Conservation (phyloP, 495 filamentous ascomycete species). For the Trypethelium eluteriae region DNA sequence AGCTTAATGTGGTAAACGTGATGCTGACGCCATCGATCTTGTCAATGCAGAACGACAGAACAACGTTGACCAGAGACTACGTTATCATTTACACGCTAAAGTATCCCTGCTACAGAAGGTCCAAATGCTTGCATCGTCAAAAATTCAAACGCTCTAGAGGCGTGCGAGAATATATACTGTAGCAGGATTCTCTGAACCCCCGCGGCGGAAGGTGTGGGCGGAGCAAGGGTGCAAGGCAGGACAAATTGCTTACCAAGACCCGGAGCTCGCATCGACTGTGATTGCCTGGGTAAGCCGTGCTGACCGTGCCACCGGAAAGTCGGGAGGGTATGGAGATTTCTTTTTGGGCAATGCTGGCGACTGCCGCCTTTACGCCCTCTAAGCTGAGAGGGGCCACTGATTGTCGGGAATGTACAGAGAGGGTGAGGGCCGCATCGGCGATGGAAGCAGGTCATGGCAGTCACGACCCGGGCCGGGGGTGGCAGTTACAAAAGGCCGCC, state of each 20-base stretch:
- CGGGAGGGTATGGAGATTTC: background rate
- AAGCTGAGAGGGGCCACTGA: too few species aligned
- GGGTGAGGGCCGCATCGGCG: background rate
- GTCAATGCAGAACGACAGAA: background rate
- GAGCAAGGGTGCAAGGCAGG: background rate
- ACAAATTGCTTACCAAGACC: too few species aligned
- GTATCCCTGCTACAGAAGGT: too few species aligned
- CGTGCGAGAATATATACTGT: too few species aligned
- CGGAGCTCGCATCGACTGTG: background rate
- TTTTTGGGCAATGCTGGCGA: too few species aligned
- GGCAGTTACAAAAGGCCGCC: slow-evolving; percentile 4
- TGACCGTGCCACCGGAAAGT: slow-evolving; percentile 8
- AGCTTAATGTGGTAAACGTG: background rate
- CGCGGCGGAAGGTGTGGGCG: background rate
- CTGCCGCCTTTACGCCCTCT: too few species aligned
- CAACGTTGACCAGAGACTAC: background rate
- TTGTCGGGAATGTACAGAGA: too few species aligned
- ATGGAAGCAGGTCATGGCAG: background rate
- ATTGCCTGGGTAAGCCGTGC: slow-evolving; percentile 4
- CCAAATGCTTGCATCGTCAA: too few species aligned
- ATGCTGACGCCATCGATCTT: background rate
- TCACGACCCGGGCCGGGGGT: background rate
- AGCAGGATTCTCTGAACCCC: background rate
- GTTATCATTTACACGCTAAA: too few species aligned
- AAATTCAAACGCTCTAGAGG: too few species aligned